A percentile compares a stretch with the other conserved stretches of the same genome.
Conservation (phyloP, 176 grass and related monocot species). For the Juncus effusus region DNA sequence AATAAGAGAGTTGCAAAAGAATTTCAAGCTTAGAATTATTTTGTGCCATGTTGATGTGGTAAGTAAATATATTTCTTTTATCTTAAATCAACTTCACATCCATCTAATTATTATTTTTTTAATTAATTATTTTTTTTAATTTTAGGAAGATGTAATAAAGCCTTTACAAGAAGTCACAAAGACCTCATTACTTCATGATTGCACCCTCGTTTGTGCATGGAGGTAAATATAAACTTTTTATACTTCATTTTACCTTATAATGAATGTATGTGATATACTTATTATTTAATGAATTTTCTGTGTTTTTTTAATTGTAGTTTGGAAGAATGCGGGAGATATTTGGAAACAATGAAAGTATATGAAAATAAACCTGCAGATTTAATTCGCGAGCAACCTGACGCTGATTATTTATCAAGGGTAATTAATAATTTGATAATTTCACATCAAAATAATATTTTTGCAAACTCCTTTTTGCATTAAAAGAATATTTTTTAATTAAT, state of each 20-base stretch:
- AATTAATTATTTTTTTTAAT: conserved; percentile 9
- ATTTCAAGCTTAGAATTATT: conserved; percentile 76
- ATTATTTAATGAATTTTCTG: conserved; percentile 3
- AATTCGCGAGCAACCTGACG: conserved; percentile 77
- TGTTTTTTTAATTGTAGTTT: conserved; percentile 46
- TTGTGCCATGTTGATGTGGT: conserved; percentile 96
- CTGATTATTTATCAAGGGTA: conserved; percentile 94
- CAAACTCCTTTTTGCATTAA: background rate
- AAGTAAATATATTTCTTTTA: conserved; percentile 28
- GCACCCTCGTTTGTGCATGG: conserved; percentile 93
- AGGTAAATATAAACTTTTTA: conserved; percentile 41
- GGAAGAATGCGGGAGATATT: conserved; percentile 90
- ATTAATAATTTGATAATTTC: background rate
- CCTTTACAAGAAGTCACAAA: conserved; percentile 93
- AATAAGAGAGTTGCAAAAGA: conserved; percentile 88
- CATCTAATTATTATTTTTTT: conserved; percentile 9
- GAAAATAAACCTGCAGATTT: conserved; percentile 93
- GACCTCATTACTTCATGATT: conserved; percentile 85
- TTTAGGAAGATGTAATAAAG: conserved; percentile 91
- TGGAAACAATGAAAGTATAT: conserved; percentile 99
- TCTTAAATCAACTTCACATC: conserved; percentile 1
- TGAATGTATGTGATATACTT: background rate
- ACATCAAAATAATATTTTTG: background rate
- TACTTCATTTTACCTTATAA: background rate
- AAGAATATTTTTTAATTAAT: too few relatives aligned